These are phyloP conservation scores for Linderniella brevidens DNA, from an alignment of 257 asterid genomes.

Conservation along the genomic window DNA sequence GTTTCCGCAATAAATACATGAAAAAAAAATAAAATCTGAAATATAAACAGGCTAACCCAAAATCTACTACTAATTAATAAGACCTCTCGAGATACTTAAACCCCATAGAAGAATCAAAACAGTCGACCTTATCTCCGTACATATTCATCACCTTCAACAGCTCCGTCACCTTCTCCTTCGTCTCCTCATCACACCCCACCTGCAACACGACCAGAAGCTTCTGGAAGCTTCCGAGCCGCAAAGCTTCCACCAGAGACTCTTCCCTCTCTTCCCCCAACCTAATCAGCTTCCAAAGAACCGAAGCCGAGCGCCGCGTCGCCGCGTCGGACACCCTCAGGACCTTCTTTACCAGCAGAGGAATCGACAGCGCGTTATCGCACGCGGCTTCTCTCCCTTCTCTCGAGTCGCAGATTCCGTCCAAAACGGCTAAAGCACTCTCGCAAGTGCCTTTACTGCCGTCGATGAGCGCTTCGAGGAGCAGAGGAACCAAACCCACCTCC, in stretches of 20 bases:
- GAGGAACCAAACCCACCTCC: constrained; percentile 33
- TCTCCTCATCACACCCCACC: constrained; percentile 40
- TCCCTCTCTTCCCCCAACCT: constrained; percentile 21
- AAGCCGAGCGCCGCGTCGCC: constrained; percentile 36
- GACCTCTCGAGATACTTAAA: constrained; percentile 44
- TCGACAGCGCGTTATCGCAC: constrained; percentile 25
- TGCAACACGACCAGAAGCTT: constrained; percentile 68
- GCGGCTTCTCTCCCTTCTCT: constrained; percentile 35
- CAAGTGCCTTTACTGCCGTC: constrained; percentile 35
- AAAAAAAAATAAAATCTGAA: too few relatives aligned
- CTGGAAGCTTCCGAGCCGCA: constrained; percentile 61
- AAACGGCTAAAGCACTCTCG: constrained; percentile 39
- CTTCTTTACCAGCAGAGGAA: constrained; percentile 62
- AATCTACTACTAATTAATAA: constrained; percentile 12
- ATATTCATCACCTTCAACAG: constrained; percentile 53
- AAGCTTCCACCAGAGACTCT: constrained; percentile 33
- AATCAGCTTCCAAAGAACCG: constrained; percentile 42
- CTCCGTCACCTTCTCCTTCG: constrained; percentile 55
- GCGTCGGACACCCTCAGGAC: constrained; percentile 43
- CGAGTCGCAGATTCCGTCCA: constrained; percentile 28
- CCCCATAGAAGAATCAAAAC: constrained; percentile 50
- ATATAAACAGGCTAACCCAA: too few relatives aligned
- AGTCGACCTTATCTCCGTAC: constrained; percentile 36
- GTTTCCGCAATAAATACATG: too few relatives aligned
- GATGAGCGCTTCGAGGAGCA: constrained; percentile 49